A percentile compares a stretch with the other conserved stretches of the same genome.
Conservation (phyloP, 768 basidiomycete genomes). For the Gyrodon lividus region DNA sequence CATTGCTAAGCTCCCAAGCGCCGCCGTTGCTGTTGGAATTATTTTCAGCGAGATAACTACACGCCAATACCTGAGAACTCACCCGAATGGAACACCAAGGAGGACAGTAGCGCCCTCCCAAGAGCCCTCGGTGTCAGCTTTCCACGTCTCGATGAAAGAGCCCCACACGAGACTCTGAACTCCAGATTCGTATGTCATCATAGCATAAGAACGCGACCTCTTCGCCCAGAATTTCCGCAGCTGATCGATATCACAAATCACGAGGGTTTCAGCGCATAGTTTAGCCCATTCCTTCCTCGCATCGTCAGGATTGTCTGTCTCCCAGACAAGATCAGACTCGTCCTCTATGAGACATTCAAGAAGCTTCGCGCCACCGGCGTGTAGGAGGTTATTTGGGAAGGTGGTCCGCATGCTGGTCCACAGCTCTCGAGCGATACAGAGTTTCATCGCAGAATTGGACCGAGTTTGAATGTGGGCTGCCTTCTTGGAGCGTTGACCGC, state of each 20-base stretch:
- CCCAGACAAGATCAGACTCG: slow-evolving; percentile 44
- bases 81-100: slow-evolving; percentile 65
- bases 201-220: slow-evolving; percentile 19
- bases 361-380: slow-evolving; percentile 44
- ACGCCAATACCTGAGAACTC: slow-evolving; percentile 27
- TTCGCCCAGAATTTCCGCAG: slow-evolving; percentile 53
- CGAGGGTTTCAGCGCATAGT: slow-evolving; percentile 55
- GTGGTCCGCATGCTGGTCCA: slow-evolving; percentile 48
- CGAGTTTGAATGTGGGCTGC: slow-evolving; percentile 10
- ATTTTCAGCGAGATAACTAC: slow-evolving; percentile 5
- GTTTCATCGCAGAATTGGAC: slow-evolving; percentile 51
- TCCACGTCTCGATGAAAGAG: slow-evolving; percentile 57
- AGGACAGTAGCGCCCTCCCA: slow-evolving; percentile 57
- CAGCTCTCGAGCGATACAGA: slow-evolving; percentile 56
- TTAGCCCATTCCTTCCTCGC: slow-evolving; percentile 57
- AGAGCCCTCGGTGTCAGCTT: slow-evolving; percentile 37
- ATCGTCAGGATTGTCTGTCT: slow-evolving; percentile 42
- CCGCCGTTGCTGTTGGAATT: slow-evolving; percentile 34
- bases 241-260: slow-evolving; percentile 46
- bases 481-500: slow-evolving; percentile 5
- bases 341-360: slow-evolving; percentile 48
- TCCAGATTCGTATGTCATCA: slow-evolving; percentile 36
- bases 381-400: slow-evolving; percentile 44
- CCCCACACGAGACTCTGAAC: slow-evolving; percentile 57
- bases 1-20: slow-evolving; percentile 52